phyloP scores from a whole-genome alignment of 2,329 filamentous ascomycete genomes.

The Lecanicillium sp. region DNA sequence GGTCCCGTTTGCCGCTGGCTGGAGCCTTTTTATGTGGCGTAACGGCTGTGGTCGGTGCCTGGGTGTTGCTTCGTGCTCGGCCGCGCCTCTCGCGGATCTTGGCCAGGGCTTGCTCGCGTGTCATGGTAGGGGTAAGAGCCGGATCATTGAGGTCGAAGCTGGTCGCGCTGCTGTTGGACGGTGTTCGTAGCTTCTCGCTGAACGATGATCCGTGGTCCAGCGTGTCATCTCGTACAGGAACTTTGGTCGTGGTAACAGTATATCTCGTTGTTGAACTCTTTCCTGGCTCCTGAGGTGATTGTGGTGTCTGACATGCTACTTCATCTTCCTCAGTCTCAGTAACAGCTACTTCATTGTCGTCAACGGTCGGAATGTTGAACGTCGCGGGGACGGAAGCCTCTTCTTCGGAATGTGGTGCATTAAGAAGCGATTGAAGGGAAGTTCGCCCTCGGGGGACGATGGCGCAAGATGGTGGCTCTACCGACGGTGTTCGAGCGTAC shows the following conservation, averaged over 20 bases:
- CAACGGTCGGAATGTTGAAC: constrained; percentile 31
- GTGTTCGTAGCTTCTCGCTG: constrained; percentile 35
- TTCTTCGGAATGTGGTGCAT: constrained; percentile 39
- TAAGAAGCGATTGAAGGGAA: constrained; percentile 53
- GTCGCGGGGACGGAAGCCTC: constrained; percentile 27
- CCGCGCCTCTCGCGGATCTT: constrained; percentile 67
- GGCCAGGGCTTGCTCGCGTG: constrained; percentile 65
- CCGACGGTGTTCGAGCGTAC: constrained; percentile 52
- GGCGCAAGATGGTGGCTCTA: constrained; percentile 53
- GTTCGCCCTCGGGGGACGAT: constrained; percentile 43
- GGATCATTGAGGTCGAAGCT: constrained; percentile 48
- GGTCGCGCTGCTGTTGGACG: constrained; percentile 27
- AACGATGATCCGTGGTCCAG: constrained; percentile 29
- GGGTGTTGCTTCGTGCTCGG: constrained; percentile 59
- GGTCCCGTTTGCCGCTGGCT: constrained; percentile 36
- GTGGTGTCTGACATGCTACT: constrained; percentile 8
- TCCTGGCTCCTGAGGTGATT: constrained; percentile 30
- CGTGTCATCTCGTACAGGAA: constrained; percentile 42
- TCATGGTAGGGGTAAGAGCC: constrained; percentile 57
- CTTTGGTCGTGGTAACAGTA: constrained; percentile 39
- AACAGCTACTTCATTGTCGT: constrained; percentile 3
- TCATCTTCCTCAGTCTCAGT: constrained; percentile 7
- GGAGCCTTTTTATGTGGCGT: constrained; percentile 40
- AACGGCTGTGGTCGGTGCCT: constrained; percentile 26
- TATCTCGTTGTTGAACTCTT: constrained; percentile 34